Conservation (phyloP, 129 eudicot species). For the Cynara cardunculus region DNA sequence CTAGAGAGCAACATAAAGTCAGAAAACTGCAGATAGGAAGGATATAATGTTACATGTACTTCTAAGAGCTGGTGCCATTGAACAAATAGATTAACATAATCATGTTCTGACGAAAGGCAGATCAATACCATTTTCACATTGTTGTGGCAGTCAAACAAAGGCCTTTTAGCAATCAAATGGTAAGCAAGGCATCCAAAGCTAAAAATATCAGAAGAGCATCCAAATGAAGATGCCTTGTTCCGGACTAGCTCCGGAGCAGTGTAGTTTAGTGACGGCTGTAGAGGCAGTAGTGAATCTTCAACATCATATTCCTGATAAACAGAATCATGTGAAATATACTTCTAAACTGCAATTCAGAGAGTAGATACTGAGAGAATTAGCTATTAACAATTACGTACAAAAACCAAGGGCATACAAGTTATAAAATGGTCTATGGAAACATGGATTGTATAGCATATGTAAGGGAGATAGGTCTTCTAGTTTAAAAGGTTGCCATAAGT, state of each 20-base stretch:
- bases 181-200: constrained; percentile 92
- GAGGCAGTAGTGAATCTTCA: constrained; percentile 92
- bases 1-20: background rate
- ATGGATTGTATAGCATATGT: background rate
- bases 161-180: constrained; percentile 87
- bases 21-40: background rate
- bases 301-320: constrained; percentile 86
- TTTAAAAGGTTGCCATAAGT: background rate
- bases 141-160: constrained; percentile 96
- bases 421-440: background rate
- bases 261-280: constrained; percentile 92
- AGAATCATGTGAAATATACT: constrained; percentile 33
- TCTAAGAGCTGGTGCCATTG: background rate
- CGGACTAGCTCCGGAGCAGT: constrained; percentile 96
- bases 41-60: background rate
- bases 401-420: background rate
- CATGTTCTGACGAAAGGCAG: background rate
- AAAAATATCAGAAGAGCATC: constrained; percentile 82
- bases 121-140: constrained; percentile 90
- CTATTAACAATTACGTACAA: background rate
- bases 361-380: background rate
- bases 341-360: constrained; percentile 5
- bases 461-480: background rate
- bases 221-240: constrained; percentile 60
- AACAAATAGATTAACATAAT: background rate